A percentile compares a stretch with the other conserved stretches of the same genome.
Evolutionary conservation across 2,329 filamentous ascomycete genomes (phyloP).

Genomic region (Pseudogymnoascus sp.): DNA sequence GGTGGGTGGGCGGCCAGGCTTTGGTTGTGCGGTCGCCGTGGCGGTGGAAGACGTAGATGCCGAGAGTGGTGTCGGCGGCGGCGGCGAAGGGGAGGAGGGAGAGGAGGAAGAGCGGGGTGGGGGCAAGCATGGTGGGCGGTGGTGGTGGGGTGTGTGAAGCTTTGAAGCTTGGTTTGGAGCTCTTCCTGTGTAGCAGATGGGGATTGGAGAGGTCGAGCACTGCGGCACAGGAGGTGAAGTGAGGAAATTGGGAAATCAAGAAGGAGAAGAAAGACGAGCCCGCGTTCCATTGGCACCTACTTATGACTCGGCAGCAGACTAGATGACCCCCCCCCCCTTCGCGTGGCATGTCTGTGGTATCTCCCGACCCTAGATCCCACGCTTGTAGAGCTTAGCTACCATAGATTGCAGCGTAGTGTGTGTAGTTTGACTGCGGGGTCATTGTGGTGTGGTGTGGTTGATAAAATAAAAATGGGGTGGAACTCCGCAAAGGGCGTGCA

Average conservation of each 20-base stretch:
- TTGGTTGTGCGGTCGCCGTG: constrained; percentile 87
- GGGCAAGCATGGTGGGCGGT: not conserved
- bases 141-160: not conserved
- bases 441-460: not conserved
- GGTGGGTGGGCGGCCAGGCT: constrained; percentile 56
- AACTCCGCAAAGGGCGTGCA: not conserved
- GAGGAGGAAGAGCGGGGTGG: constrained; percentile 34
- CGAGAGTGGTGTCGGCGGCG: constrained; percentile 41
- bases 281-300: not conserved
- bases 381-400: not conserved
- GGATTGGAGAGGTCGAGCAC: not conserved
- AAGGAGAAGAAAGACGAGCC: not conserved
- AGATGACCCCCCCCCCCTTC: not conserved
- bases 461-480: not conserved
- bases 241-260: not conserved
- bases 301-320: not conserved
- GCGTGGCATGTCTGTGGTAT: not conserved
- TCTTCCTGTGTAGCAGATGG: not conserved
- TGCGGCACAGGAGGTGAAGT: not conserved
- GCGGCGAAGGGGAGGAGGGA: constrained; percentile 30
- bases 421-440: not conserved
- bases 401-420: not conserved
- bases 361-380: not conserved
- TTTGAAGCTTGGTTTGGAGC: not conserved
- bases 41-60: constrained; percentile 79